Conservation (phyloP, 306 rosid genomes). For the Rosa lucieae region DNA sequence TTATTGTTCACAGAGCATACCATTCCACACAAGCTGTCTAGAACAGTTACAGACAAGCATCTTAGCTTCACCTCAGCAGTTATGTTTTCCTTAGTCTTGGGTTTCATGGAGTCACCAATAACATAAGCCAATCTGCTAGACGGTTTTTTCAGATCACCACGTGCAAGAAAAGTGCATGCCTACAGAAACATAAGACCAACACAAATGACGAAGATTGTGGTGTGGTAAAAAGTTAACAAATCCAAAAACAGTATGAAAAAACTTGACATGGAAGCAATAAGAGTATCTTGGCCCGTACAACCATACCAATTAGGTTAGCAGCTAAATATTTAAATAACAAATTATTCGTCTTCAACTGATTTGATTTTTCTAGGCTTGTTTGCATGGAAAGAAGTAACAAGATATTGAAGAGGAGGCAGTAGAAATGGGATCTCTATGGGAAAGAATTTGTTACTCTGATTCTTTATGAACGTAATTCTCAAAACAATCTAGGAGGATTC, state of each 20-base stretch:
- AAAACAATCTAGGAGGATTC: background rate
- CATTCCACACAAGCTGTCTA: conserved; percentile 95
- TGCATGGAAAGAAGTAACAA: background rate
- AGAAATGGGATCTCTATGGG: background rate
- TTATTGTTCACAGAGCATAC: conserved; percentile 39
- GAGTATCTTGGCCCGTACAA: background rate
- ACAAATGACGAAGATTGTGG: background rate
- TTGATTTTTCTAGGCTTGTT: conserved; percentile 10
- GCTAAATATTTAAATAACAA: background rate
- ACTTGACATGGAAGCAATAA: background rate
- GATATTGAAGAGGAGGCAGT: background rate
- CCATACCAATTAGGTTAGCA: conserved; percentile 15
- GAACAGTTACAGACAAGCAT: conserved; percentile 76
- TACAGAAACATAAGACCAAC: conserved; percentile 36
- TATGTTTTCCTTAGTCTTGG: conserved; percentile 78
- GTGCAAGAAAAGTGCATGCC: conserved; percentile 96
- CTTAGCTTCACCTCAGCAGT: conserved; percentile 92
- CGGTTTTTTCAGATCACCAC: conserved; percentile 80
- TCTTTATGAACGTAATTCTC: background rate
- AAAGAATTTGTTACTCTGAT: background rate
- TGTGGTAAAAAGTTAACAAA: conserved; percentile 9
- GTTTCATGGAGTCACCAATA: conserved; percentile 79
- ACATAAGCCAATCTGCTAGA: conserved; percentile 79
- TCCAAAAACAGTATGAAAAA: background rate
- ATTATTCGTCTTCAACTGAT: conserved; percentile 54